phyloP scores from a whole-genome alignment of 2,329 filamentous ascomycete species.

The Sphaerostilbella broomeana region DNA sequence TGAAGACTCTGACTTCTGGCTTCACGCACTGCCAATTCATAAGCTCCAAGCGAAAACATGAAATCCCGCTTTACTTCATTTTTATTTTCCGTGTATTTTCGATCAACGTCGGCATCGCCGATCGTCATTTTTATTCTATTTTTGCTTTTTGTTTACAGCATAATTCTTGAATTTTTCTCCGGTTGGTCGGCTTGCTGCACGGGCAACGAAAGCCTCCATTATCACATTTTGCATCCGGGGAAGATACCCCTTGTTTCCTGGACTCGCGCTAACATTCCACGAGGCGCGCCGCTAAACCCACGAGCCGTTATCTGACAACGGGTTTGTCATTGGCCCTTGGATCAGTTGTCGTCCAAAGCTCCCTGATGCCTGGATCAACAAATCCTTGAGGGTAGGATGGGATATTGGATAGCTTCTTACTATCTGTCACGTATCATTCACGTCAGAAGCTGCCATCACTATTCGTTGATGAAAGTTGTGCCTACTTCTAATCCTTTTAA shows the following conservation, averaged over 20 bases:
- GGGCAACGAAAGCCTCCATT: not conserved
- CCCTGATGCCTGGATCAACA: too few species aligned
- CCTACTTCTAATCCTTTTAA: too few species aligned
- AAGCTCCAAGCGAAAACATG: not conserved
- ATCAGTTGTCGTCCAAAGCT: too few species aligned
- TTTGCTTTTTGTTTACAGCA: not conserved
- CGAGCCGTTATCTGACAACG: too few species aligned
- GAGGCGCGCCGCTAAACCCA: not conserved
- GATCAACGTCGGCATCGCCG: not conserved
- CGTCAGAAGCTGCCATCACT: too few species aligned
- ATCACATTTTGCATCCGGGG: constrained; percentile 3
- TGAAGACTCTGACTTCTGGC: not conserved
- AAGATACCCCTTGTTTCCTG: constrained; percentile 2
- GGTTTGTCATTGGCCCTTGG: too few species aligned
- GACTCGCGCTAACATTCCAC: not conserved
- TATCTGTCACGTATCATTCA: too few species aligned
- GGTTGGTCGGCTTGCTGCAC: not conserved
- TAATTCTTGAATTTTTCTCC: not conserved
- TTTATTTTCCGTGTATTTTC: not conserved
- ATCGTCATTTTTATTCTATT: not conserved
- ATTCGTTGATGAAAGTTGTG: too few species aligned
- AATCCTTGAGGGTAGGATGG: too few species aligned
- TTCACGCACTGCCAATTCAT: not conserved
- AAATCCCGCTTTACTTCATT: not conserved
- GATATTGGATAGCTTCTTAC: too few species aligned